Evolutionary conservation across 2,329 filamentous ascomycete genomes (phyloP).

Genomic region (Malbranchea cinnamomea): DNA sequence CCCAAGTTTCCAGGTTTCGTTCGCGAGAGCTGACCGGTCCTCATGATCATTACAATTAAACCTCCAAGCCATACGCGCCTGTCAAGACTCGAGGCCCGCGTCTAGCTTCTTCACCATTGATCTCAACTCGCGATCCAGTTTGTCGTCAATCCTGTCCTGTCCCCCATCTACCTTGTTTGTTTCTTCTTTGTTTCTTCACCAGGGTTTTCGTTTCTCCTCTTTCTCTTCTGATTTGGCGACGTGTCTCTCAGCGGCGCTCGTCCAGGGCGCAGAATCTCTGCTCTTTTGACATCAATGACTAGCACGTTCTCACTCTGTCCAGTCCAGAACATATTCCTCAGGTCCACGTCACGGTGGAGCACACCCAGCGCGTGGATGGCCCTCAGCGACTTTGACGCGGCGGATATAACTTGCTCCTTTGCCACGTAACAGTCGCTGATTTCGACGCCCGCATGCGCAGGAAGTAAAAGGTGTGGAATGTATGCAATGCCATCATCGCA

Average conservation of each 20-base stretch:
- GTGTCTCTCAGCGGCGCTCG: neutral
- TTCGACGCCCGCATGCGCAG: constrained; percentile 6
- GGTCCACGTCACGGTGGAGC: constrained; percentile 4
- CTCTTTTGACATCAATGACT: constrained; percentile 9
- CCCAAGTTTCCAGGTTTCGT: too few species aligned
- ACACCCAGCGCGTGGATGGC: constrained; percentile 9
- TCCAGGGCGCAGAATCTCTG: constrained; percentile 4
- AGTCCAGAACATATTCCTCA: constrained; percentile 9
- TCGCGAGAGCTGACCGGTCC: too few species aligned
- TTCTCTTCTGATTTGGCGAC: constrained; percentile 4
- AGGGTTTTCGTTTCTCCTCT: neutral
- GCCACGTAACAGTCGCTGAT: constrained; percentile 2
- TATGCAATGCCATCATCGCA: constrained; percentile 7
- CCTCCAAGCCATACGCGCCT: too few species aligned
- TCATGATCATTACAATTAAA: too few species aligned
- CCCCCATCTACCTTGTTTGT: constrained; percentile 1
- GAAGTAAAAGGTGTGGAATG: constrained; percentile 8
- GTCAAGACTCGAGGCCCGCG: constrained; percentile 2
- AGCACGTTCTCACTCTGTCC: constrained; percentile 6
- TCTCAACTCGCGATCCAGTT: constrained; percentile 2
- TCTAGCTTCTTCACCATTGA: neutral
- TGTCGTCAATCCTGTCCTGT: constrained; percentile 2
- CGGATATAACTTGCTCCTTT: constrained; percentile 1
- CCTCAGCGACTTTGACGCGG: constrained; percentile 4
- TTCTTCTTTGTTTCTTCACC: constrained; percentile 3